phyloP scores from a whole-genome alignment of 2,329 filamentous ascomycete species.

The Colletotrichum lentis region DNA sequence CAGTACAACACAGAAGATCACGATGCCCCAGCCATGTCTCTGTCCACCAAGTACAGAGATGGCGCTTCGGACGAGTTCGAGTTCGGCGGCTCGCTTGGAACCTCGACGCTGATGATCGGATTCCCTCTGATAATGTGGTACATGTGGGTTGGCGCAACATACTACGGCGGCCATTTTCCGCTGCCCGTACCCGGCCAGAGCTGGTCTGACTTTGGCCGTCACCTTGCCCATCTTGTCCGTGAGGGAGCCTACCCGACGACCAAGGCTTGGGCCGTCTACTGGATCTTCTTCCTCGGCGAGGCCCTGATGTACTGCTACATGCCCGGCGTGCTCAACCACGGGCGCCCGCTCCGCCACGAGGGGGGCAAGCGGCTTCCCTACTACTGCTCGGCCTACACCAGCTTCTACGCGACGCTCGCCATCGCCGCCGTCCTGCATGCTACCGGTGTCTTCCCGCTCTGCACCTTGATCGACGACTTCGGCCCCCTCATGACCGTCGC shows the following conservation, averaged over 20 bases:
- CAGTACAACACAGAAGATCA: background rate
- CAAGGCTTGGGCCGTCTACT: constrained; percentile 84
- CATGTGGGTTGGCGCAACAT: constrained; percentile 97
- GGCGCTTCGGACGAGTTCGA: constrained; percentile 63
- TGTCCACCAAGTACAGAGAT: background rate
- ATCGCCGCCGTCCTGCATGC: constrained; percentile 72
- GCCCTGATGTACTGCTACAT: constrained; percentile 76
- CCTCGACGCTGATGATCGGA: constrained; percentile 83
- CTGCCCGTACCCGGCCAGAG: constrained; percentile 70
- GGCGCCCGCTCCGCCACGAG: constrained; percentile 79
- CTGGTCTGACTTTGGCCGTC: constrained; percentile 73
- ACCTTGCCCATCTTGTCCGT: constrained; percentile 77
- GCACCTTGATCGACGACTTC: constrained; percentile 86
- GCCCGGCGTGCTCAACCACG: constrained; percentile 79
- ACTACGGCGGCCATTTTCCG: constrained; percentile 87
- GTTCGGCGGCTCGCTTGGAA: constrained; percentile 86
- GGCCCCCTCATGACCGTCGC: constrained; percentile 84
- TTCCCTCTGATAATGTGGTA: constrained; percentile 99
- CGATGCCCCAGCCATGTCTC: background rate
- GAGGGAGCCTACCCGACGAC: constrained; percentile 77
- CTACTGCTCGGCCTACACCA: constrained; percentile 82
- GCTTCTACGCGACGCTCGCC: constrained; percentile 79
- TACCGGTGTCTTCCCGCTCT: constrained; percentile 78
- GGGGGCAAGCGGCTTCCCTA: constrained; percentile 81
- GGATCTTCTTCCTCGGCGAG: constrained; percentile 81